These are phyloP conservation scores for Phytophthora foliorum DNA, from an alignment of 352 stramenopile species.

Conservation along the genomic window DNA sequence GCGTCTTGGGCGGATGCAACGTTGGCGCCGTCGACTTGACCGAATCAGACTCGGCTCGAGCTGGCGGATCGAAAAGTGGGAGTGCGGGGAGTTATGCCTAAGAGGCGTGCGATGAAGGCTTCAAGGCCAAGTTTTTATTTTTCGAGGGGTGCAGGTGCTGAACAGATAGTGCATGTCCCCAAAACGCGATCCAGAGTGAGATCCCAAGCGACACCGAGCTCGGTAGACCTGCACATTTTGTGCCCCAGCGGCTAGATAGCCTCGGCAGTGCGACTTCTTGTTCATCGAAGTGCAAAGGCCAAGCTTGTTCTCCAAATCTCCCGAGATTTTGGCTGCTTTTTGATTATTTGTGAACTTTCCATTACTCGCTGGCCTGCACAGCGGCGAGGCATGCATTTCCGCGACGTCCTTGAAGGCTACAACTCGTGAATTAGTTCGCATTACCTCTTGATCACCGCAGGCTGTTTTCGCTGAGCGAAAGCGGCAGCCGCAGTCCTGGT, in stretches of 20 bases:
- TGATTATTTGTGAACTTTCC: too few species aligned
- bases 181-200: neutral
- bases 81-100: neutral
- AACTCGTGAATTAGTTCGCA: too few species aligned
- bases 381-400: too few species aligned
- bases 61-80: constrained; percentile 31
- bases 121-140: neutral
- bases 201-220: too few species aligned
- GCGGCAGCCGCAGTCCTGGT: too few species aligned
- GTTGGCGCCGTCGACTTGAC: neutral
- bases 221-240: too few species aligned
- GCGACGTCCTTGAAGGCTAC: neutral
- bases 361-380: too few species aligned
- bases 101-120: neutral
- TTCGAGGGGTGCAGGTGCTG: neutral
- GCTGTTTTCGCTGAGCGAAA: too few species aligned
- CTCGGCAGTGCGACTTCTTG: too few species aligned
- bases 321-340: constrained; percentile 1
- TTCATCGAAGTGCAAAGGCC: neutral
- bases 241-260: too few species aligned
- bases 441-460: too few species aligned
- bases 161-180: constrained; percentile 1
- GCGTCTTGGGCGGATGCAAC: neutral
- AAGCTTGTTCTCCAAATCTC: neutral
- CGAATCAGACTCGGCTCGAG: constrained; percentile 10